A percentile compares a stretch with the other conserved stretches of the same genome.
These are phyloP conservation scores for Phaeotremella fagi DNA, from an alignment of 768 basidiomycete species.

Conservation along the genomic window DNA sequence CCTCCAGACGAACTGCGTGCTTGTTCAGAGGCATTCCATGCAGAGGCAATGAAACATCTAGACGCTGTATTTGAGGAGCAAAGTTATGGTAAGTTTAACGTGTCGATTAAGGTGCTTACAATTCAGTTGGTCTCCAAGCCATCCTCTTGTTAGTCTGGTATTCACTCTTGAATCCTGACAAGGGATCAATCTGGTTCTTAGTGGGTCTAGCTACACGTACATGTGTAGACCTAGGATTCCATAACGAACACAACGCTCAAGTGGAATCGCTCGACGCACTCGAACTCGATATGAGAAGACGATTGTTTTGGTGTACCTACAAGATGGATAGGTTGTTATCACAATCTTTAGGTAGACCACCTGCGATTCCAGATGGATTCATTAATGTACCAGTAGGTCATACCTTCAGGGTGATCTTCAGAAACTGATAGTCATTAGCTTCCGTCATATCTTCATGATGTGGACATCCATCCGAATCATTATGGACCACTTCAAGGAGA, in stretches of 20 bases:
- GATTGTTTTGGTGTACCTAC: conserved; percentile 46
- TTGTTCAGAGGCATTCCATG: conserved; percentile 49
- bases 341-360: conserved; percentile 46
- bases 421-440: conserved; percentile 16
- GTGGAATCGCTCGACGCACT: conserved; percentile 34
- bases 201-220: conserved; percentile 47
- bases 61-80: conserved; percentile 48
- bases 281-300: conserved; percentile 45
- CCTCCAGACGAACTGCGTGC: conserved; percentile 48
- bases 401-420: neutral
- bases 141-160: conserved; percentile 48
- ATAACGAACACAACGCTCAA: conserved; percentile 46
- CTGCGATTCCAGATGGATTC: conserved; percentile 48
- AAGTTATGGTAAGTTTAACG: conserved; percentile 41
- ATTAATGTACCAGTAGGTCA: conserved; percentile 46
- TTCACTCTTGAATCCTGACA: conserved; percentile 49
- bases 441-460: conserved; percentile 42
- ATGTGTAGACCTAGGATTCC: conserved; percentile 48
- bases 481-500: conserved; percentile 30
- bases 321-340: conserved; percentile 48
- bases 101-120: no score
- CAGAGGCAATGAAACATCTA: conserved; percentile 49
- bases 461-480: conserved; percentile 35
- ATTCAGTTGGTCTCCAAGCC: conserved; percentile 46
- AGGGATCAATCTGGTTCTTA: conserved; percentile 50